Conservation (phyloP, 306 rosid genomes). For the Castanopsis chinensis region DNA sequence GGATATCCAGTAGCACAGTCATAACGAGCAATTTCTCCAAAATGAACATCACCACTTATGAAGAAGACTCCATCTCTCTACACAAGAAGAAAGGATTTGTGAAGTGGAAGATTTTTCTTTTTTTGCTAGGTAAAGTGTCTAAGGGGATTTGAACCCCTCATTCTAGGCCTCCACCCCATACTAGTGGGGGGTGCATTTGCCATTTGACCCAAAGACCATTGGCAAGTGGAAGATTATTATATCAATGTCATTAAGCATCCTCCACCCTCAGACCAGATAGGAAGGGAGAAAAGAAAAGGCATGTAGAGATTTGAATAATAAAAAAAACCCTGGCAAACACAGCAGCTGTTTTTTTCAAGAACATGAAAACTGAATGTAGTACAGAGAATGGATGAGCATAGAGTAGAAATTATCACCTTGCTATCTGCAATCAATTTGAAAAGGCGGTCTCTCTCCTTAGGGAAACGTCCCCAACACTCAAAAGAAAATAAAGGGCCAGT, state of each 20-base stretch:
- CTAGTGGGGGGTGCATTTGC: no score
- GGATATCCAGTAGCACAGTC: constrained; percentile 77
- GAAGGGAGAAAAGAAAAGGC: neutral
- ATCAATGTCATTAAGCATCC: neutral
- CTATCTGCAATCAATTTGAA: constrained; percentile 65
- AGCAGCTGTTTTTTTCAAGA: neutral
- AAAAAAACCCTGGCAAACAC: neutral
- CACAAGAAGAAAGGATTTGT: constrained; percentile 24
- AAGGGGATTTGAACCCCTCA: no score
- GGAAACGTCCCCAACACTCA: constrained; percentile 88
- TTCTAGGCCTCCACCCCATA: no score
- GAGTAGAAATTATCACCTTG: constrained; percentile 46
- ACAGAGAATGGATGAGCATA: neutral
- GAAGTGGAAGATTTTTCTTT: neutral
- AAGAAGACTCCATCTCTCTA: constrained; percentile 74
- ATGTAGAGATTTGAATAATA: constrained; percentile 12
- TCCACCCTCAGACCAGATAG: neutral
- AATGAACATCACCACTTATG: constrained; percentile 90
- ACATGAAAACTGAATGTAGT: constrained; percentile 5
- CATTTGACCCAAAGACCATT: no score
- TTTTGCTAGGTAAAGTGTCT: no score
- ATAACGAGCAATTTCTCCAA: constrained; percentile 74
- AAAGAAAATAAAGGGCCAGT: constrained; percentile 50
- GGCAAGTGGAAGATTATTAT: neutral
- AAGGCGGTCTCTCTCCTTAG: constrained; percentile 71